These are phyloP conservation scores for Paralagenidium karlingii DNA, from an alignment of 352 stramenopile genomes.

Conservation along the genomic window DNA sequence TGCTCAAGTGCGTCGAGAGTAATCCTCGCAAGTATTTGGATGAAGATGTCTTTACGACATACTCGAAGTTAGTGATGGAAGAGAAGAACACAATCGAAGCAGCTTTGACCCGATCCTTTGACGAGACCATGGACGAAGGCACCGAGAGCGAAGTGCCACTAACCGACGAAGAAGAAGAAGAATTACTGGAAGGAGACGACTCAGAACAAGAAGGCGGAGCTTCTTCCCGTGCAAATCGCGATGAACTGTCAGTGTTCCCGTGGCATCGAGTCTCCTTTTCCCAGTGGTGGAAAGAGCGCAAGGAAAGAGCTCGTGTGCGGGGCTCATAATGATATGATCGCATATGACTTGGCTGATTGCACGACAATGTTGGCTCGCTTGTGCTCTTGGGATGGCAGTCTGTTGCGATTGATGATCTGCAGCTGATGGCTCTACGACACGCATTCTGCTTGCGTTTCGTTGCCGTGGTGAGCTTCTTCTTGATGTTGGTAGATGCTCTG, in stretches of 20 bases:
- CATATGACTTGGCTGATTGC: too few species aligned
- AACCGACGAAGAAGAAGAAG: constrained; percentile 34
- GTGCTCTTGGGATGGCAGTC: too few species aligned
- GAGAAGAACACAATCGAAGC: constrained; percentile 32
- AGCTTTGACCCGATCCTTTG: not conserved
- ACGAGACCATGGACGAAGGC: constrained; percentile 38
- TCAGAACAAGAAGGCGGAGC: constrained; percentile 13
- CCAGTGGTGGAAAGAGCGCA: constrained; percentile 63
- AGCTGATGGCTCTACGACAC: too few species aligned
- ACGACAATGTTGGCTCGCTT: too few species aligned
- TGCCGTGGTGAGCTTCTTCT: too few species aligned
- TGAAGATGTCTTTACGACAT: constrained; percentile 69
- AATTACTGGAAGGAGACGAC: constrained; percentile 10
- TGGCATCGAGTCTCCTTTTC: constrained; percentile 70
- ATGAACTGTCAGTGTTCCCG: constrained; percentile 23
- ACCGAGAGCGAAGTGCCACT: constrained; percentile 49
- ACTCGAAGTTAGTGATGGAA: constrained; percentile 54
- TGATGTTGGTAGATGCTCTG: too few species aligned
- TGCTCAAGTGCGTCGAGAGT: constrained; percentile 79
- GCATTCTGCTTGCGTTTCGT: too few species aligned
- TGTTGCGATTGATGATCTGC: too few species aligned
- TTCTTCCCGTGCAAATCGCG: constrained; percentile 9
- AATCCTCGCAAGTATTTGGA: constrained; percentile 84
- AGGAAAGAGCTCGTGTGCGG: too few species aligned
- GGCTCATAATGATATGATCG: too few species aligned